Base-by-base conservation (phyloP, 768 basidiomycete species). In the Russula griseocarnosa region DNA sequence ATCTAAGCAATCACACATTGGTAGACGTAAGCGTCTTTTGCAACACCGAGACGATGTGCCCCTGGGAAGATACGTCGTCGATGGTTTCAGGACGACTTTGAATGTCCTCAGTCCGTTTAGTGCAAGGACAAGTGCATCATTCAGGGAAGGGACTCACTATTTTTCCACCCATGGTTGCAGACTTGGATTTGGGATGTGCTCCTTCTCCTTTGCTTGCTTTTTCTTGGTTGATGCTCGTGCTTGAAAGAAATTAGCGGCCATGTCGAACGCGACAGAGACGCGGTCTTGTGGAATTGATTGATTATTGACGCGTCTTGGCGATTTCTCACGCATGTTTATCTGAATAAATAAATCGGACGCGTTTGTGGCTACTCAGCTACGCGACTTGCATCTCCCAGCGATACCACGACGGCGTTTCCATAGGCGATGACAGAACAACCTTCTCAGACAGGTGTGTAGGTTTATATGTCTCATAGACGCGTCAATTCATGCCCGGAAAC, bases 121-220 rank as follows among this genome's bases (percentile, higher is more conserved):
- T 34, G 55, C 36, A n/a, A 22, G 4, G 13, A 46, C 6, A 20
- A 32, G 28, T 11, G n/a, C 34, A 24, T 40, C 22, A 30, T 34
- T 16, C 26, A 40, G 9, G 13, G 44, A 40, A 30, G 16, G 38
- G 11, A 76, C 85, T 55, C 47, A 95, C 94, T 98, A 99, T 83
- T 98, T 98, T 77, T 99, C 97, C 0, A 99, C 94, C 97, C 97
- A 99, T 66, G 97, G 94, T 72, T 94, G 92, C 44, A 85, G 73
- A 24, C 78, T 79, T 14, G 85, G 85, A 61, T 86, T 84, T 11
- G 79, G 75, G 1, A 67, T 49, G 24, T 72, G 73, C 51, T 75
- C 76, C 24, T 75, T 73, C 24, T 71, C 65, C 55, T 72, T 67
- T 24, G 60, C 61, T 20, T 63, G 42, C 32, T 56, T 61, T 38